These are phyloP conservation scores for Nasturtium officinale DNA, from an alignment of 345 rosid species.

Conservation along the genomic window DNA sequence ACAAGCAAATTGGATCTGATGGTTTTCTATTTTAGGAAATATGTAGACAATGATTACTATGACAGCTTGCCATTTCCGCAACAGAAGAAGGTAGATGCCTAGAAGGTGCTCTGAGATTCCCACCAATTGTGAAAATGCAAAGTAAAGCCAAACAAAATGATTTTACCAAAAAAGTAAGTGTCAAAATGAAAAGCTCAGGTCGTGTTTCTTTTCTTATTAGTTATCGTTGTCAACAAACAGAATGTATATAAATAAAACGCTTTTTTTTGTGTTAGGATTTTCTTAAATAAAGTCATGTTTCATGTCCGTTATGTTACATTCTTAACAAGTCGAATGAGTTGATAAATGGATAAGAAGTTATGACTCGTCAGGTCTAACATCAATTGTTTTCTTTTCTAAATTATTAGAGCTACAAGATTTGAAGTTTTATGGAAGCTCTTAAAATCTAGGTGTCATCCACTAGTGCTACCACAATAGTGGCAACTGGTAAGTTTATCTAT, in stretches of 20 bases:
- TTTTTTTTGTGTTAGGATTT: too few relatives aligned
- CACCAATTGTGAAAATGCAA: constrained; percentile 1
- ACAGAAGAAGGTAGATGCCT: constrained; percentile 3
- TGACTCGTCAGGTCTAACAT: background rate
- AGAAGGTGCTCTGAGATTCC: constrained; percentile 27
- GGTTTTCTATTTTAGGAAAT: constrained; percentile 25
- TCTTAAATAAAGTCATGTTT: background rate
- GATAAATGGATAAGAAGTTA: background rate
- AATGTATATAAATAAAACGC: too few relatives aligned
- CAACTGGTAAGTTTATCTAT: background rate
- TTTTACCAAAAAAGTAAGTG: background rate
- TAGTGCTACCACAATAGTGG: background rate
- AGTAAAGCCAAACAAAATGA: background rate
- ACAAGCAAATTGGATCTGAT: constrained; percentile 21
- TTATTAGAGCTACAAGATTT: background rate
- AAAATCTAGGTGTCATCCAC: background rate
- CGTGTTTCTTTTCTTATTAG: background rate
- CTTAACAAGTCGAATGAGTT: background rate
- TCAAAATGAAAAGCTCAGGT: constrained; percentile 13
- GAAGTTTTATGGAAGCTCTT: background rate
- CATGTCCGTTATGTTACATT: background rate
- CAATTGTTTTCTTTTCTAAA: background rate
- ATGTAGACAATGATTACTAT: constrained; percentile 23
- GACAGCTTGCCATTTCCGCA: constrained; percentile 37
- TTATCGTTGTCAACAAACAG: background rate